Evolutionary conservation across 306 rosid species (phyloP).

Genomic region (Rosa chinensis): DNA sequence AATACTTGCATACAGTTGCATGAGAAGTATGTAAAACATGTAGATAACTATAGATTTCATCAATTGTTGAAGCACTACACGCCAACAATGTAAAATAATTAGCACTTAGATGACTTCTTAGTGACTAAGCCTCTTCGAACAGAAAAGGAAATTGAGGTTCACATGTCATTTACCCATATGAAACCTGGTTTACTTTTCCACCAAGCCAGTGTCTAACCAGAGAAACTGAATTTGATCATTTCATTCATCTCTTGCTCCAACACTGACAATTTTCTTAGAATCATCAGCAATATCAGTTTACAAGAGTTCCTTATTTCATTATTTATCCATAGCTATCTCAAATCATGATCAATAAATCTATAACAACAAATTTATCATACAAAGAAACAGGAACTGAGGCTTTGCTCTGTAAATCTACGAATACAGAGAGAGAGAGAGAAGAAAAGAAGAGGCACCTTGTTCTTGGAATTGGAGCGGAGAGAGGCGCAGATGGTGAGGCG

Average conservation of each 20-base stretch:
- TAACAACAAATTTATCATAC: background rate
- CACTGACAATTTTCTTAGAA: background rate
- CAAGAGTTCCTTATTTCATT: background rate
- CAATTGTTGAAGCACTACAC: background rate
- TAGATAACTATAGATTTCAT: background rate
- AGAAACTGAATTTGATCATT: background rate
- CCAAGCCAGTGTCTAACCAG: background rate
- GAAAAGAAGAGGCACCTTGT: constrained; percentile 20
- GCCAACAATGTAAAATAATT: background rate
- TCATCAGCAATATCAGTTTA: background rate
- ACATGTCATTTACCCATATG: background rate
- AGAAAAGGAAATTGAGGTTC: background rate
- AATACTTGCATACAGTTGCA: background rate
- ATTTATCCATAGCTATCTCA: too few species aligned
- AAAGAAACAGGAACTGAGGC: too few species aligned
- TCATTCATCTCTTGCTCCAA: background rate
- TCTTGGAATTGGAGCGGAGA: constrained; percentile 32
- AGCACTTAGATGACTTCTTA: background rate
- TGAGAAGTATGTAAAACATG: background rate
- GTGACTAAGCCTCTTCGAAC: background rate
- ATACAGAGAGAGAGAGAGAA: too few species aligned
- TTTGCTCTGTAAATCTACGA: too few species aligned
- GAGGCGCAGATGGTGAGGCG: constrained; percentile 28
- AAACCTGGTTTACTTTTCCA: background rate
- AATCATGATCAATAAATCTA: background rate